phyloP scores from a whole-genome alignment of 192 early-diverging fungal genomes.

The Coemansia umbellata region DNA sequence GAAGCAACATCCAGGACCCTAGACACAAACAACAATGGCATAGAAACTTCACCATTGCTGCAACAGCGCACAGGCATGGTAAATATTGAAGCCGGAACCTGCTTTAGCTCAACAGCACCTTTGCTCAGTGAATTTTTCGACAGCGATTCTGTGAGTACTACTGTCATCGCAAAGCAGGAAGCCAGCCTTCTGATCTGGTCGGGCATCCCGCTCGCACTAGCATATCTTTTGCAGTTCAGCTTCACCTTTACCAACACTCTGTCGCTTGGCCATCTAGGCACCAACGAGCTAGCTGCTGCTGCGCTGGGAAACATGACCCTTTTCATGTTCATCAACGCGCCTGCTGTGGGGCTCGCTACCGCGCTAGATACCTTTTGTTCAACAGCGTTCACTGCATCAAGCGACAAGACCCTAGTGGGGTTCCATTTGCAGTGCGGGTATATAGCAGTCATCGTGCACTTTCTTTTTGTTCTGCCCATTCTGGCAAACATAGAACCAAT shows the following conservation, averaged over 20 bases:
- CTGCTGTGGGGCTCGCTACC: slow-evolving; percentile 64
- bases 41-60: too few relatives aligned
- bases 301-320: slow-evolving; percentile 73
- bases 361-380: slow-evolving; percentile 77
- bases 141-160: slow-evolving; percentile 6
- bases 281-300: slow-evolving; percentile 65
- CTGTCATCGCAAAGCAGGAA: slow-evolving; percentile 18
- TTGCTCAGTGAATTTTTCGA: slow-evolving; percentile 13
- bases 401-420: slow-evolving; percentile 63
- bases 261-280: slow-evolving; percentile 59
- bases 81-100: too few relatives aligned
- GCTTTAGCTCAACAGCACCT: too few relatives aligned
- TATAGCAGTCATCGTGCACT: slow-evolving; percentile 64
- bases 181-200: slow-evolving; percentile 8
- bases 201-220: slow-evolving; percentile 20
- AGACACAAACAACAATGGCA: too few relatives aligned
- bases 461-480: slow-evolving; percentile 68
- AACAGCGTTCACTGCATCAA: slow-evolving; percentile 66
- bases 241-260: slow-evolving; percentile 63
- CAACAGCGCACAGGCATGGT: too few relatives aligned
- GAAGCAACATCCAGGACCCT: too few relatives aligned
- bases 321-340: slow-evolving; percentile 63
- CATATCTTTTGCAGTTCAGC: slow-evolving; percentile 67
- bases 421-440: slow-evolving; percentile 77
- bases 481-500: slow-evolving; percentile 70